phyloP scores from a whole-genome alignment of 2,329 filamentous ascomycete genomes.

The Tricladium varicosporioides region DNA sequence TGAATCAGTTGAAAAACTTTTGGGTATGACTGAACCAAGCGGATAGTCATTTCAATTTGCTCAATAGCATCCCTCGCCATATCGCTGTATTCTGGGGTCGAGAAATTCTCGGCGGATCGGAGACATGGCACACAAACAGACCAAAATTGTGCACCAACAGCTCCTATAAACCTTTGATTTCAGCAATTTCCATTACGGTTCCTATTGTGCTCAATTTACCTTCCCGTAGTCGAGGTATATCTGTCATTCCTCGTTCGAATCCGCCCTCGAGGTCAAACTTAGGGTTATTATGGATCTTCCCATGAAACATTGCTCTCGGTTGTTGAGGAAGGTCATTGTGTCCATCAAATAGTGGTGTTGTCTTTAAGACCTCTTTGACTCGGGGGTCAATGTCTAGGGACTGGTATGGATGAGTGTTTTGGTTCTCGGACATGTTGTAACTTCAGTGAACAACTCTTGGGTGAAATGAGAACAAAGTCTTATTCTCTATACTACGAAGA shows the following conservation, averaged over 20 bases:
- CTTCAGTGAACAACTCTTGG: too few species aligned
- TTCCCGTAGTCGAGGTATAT: slow-evolving; percentile 24
- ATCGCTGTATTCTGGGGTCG: slow-evolving; percentile 24
- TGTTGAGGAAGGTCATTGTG: slow-evolving; percentile 33
- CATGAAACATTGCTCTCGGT: slow-evolving; percentile 22
- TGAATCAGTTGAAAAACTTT: slow-evolving; percentile 6
- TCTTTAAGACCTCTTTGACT: slow-evolving; percentile 19
- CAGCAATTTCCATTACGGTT: neutral
- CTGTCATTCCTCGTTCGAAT: slow-evolving; percentile 32
- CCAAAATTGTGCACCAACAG: slow-evolving; percentile 32
- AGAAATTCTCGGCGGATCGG: slow-evolving; percentile 29
- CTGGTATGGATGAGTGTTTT: neutral
- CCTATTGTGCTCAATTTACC: slow-evolving; percentile 11
- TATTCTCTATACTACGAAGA: too few species aligned
- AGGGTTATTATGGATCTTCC: slow-evolving; percentile 22
- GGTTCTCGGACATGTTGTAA: too few species aligned
- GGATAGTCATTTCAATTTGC: slow-evolving; percentile 54
- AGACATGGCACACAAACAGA: slow-evolving; percentile 28
- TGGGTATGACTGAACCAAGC: slow-evolving; percentile 38
- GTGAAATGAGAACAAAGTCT: too few species aligned
- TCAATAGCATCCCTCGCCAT: slow-evolving; percentile 52
- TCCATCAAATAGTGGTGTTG: slow-evolving; percentile 31
- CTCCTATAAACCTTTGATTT: slow-evolving; percentile 19
- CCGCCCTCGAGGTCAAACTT: slow-evolving; percentile 36
- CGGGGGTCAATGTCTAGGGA: slow-evolving; percentile 3